Conservation (phyloP, 768 basidiomycete genomes). For the Kockovaella imperatae region DNA sequence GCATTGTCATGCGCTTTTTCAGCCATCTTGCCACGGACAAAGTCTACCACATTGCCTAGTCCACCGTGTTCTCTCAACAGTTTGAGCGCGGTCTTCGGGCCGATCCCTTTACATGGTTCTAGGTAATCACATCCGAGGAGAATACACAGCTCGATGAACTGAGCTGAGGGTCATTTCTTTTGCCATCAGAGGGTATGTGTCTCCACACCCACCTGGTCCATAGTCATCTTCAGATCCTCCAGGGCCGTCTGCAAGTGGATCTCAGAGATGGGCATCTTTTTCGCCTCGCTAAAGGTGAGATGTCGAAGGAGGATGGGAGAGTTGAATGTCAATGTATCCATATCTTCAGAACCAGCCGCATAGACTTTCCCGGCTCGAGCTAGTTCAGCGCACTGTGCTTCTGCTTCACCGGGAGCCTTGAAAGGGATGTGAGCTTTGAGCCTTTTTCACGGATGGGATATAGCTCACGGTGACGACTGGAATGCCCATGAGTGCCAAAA, state of each 20-base stretch:
- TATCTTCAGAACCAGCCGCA: constrained; percentile 96
- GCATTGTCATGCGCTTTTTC: constrained; percentile 41
- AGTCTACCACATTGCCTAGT: constrained; percentile 64
- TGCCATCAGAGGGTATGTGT: not conserved
- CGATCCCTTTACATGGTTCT: constrained; percentile 95
- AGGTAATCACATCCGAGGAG: constrained; percentile 97
- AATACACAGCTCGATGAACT: constrained; percentile 96
- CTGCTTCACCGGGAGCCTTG: constrained; percentile 99
- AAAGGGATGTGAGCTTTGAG: constrained; percentile 9
- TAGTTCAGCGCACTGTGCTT: constrained; percentile 96
- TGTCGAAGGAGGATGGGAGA: constrained; percentile 88
- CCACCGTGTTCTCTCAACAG: constrained; percentile 73
- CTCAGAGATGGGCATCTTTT: constrained; percentile 91
- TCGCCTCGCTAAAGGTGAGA: constrained; percentile 94
- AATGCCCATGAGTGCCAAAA: constrained; percentile 91
- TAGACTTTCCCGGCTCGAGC: constrained; percentile 96
- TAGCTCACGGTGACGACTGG: constrained; percentile 76
- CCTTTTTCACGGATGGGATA: not conserved
- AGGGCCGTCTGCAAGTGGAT: constrained; percentile 74
- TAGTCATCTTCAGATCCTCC: constrained; percentile 82
- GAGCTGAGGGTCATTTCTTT: not conserved
- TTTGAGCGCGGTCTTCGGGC: constrained; percentile 91
- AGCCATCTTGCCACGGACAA: constrained; percentile 66
- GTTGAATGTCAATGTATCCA: constrained; percentile 97
- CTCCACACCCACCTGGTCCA: constrained; percentile 61